Evolutionary conservation across 225 moss, liverwort and hornwort species (phyloP).

Genomic region (Marchantia polymorpha): DNA sequence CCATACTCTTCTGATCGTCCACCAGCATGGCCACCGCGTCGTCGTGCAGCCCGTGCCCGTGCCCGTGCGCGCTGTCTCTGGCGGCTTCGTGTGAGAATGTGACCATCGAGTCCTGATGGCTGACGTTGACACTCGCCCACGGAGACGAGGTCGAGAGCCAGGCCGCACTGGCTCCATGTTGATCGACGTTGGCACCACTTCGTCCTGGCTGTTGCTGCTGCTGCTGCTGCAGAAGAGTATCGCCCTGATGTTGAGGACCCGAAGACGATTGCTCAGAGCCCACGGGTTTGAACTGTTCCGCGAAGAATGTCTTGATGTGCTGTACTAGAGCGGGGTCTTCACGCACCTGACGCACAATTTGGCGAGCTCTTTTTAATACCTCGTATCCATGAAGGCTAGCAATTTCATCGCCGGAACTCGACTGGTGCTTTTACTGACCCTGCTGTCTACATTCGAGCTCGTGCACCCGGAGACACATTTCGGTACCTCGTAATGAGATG

Average conservation of each 20-base stretch:
- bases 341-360: conserved; percentile 39
- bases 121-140: conserved; percentile 10
- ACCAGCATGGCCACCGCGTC: conserved; percentile 37
- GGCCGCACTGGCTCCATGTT: conserved; percentile 11
- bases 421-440: too few relatives aligned
- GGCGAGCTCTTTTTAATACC: too few relatives aligned
- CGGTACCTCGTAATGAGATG: too few relatives aligned
- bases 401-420: too few relatives aligned
- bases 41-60: conserved; percentile 20
- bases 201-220: conserved; percentile 27
- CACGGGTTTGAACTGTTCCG: conserved; percentile 42
- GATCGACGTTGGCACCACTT: background rate
- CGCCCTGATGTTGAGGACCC: conserved; percentile 23
- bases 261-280: conserved; percentile 43
- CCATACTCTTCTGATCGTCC: conserved; percentile 27
- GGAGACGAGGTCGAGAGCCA: conserved; percentile 28
- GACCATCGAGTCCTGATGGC: conserved; percentile 17
- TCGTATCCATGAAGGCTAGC: too few relatives aligned
- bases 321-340: conserved; percentile 66
- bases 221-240: conserved; percentile 34
- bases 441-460: too few relatives aligned
- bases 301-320: conserved; percentile 56
- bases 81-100: conserved; percentile 13
- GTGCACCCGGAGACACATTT: too few relatives aligned
- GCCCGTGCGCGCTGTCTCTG: conserved; percentile 5